A percentile compares a stretch with the other conserved stretches of the same genome.
These are phyloP conservation scores for Stephania cephalantha DNA, from an alignment of 164 flowering plant species.

Conservation along the genomic window DNA sequence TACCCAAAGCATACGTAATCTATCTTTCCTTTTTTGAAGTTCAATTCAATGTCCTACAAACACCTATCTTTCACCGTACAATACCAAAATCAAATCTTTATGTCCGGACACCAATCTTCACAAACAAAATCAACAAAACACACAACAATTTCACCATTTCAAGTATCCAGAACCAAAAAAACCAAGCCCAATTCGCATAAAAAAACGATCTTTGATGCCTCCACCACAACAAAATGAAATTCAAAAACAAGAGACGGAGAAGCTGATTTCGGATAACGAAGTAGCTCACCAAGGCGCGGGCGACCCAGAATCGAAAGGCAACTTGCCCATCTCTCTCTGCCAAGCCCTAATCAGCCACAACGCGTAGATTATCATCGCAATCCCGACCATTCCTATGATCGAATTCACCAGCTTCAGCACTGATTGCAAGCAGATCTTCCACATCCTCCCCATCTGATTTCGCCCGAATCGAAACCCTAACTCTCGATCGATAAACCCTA, in stretches of 20 bases:
- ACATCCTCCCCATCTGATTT: slow-evolving; percentile 29
- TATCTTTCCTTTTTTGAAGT: background rate
- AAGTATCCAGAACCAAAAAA: background rate
- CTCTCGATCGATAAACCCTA: background rate
- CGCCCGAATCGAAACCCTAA: background rate
- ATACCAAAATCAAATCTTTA: background rate
- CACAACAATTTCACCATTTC: no score
- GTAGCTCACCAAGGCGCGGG: slow-evolving; percentile 37
- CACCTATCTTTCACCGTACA: background rate
- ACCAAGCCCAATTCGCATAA: background rate
- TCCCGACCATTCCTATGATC: slow-evolving; percentile 30
- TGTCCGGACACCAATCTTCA: background rate
- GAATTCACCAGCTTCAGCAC: slow-evolving; percentile 40
- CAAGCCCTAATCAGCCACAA: slow-evolving; percentile 40
- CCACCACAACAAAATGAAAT: background rate
- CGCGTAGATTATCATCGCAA: slow-evolving; percentile 34
- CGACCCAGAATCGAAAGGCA: slow-evolving; percentile 7
- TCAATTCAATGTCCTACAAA: background rate
- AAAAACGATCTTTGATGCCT: background rate
- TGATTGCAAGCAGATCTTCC: slow-evolving; percentile 36
- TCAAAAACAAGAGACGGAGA: background rate
- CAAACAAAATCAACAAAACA: background rate
- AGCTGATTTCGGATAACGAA: background rate
- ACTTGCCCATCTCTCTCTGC: slow-evolving; percentile 20
- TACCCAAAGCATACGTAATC: no score